Evolutionary conservation across 2,329 filamentous ascomycete genomes (phyloP), one percentile per base, ranked within the genome.

Genomic region (Passalora sequoiae): DNA sequence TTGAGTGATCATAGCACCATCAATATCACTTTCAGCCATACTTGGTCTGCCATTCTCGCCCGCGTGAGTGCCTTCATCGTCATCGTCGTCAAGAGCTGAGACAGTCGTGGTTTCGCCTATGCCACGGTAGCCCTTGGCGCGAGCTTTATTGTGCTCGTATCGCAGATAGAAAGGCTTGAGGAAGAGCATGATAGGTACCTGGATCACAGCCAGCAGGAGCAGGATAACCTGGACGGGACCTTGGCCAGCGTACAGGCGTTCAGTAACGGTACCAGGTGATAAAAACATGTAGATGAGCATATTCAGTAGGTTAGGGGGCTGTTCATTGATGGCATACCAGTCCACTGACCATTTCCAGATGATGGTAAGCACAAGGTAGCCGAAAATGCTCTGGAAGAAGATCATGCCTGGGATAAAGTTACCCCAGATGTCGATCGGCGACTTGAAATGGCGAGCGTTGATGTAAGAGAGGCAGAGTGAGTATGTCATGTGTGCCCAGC

Each of bases 261-360:
- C 78, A 37, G 86, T 83, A 19, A 84, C 70, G 0, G 68, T 85
- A 39, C 89, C 89, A 3, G 92, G 92, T 52, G 83, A 81, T 56
- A 98, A 71, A 74, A 98, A 98, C 94, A 98, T 98, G 77, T 96
- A 96, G 61, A 98, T 98, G 61, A 98, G 75, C 91, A 97, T 97
- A 77, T 98, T 98, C 50, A 98, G 72, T 47, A 98, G 75, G 60
- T 89, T 88, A 2, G 94, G 92, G 1, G 94, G 87, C 50, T 79
- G 76, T 55, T 76, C 64, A 29, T 74, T 80, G 30, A 75, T 76
- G 8, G 74, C 80, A 36, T 71, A 70, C 92, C 92, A 98, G 66
- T 98, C 83, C 27, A 95, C 77, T 7, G 78, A 84, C 92, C 94
- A 98, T 71, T 98, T 98, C 77, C 94, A 97, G 57, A 98, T 71